Percentiles rank a stretch among this genome's conserved stretches.
Evolutionary conservation across 768 basidiomycete genomes (phyloP).

Genomic region (Pleurotus pulmonarius): DNA sequence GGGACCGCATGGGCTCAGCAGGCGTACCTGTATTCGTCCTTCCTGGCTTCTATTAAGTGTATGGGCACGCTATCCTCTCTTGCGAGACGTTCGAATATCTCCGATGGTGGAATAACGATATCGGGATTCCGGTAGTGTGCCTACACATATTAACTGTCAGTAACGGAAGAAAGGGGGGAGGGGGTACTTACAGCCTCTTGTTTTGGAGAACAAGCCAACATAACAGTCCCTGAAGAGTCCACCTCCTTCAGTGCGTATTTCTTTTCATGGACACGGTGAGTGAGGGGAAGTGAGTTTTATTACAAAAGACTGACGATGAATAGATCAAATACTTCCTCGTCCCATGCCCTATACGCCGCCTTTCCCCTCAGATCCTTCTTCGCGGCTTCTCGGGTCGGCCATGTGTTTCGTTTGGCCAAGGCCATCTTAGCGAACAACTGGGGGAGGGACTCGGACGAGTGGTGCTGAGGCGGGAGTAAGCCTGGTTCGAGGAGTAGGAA

Average conservation of each 20-base stretch:
- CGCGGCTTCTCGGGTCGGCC: slow-evolving; percentile 9
- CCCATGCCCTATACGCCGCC: slow-evolving; percentile 13
- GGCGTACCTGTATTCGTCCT: slow-evolving; percentile 16
- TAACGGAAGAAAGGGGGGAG: too few relatives aligned
- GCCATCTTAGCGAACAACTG: slow-evolving; percentile 15
- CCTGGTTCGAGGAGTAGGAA: slow-evolving; percentile 16
- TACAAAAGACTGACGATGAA: slow-evolving; percentile 11
- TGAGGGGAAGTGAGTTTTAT: neutral
- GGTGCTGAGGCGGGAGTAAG: slow-evolving; percentile 11
- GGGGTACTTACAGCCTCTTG: slow-evolving; percentile 14
- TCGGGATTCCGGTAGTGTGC: slow-evolving; percentile 14
- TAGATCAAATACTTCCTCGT: slow-evolving; percentile 9
- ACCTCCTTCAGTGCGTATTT: slow-evolving; percentile 9
- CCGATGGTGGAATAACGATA: slow-evolving; percentile 10
- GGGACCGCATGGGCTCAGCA: neutral
- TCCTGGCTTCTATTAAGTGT: slow-evolving; percentile 13
- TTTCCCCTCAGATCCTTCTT: slow-evolving; percentile 7
- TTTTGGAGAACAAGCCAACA: slow-evolving; percentile 10
- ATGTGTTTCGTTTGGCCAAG: slow-evolving; percentile 13
- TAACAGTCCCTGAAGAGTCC: slow-evolving; percentile 12
- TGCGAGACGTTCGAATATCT: slow-evolving; percentile 13
- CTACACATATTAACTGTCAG: neutral
- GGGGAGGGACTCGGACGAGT: slow-evolving; percentile 6
- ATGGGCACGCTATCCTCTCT: slow-evolving; percentile 13
- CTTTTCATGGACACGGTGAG: neutral